Percentiles rank a stretch among this genome's conserved stretches.
Evolutionary conservation across 495 filamentous ascomycete species (phyloP).

Genomic region (Glarea lozoyensis): DNA sequence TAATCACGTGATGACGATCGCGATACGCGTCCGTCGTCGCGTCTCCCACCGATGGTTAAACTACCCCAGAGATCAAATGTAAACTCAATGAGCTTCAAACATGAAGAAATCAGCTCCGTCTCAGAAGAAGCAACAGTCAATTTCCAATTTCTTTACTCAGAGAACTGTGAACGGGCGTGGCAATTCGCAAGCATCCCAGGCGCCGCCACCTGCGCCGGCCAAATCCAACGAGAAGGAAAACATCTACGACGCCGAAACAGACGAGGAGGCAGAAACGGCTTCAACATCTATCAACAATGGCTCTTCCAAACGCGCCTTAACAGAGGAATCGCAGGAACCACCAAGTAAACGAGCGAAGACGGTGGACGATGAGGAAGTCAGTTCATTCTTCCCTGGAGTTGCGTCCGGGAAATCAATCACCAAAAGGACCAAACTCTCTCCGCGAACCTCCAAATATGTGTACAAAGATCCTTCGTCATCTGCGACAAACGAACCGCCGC

Average conservation of each 20-base stretch:
- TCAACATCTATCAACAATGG: conserved; percentile 1
- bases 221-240: conserved; percentile 6
- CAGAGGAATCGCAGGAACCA: conserved; percentile 30
- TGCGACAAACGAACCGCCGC: conserved; percentile 19
- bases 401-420: neutral
- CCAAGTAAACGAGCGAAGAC: conserved; percentile 34
- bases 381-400: conserved; percentile 12
- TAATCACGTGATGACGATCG: too few species aligned
- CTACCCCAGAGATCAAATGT: conserved; percentile 6
- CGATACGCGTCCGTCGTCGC: too few species aligned
- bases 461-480: conserved; percentile 28
- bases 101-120: conserved; percentile 54
- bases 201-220: conserved; percentile 10
- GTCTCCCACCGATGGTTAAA: neutral
- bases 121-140: conserved; percentile 16
- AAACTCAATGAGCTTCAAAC: conserved; percentile 30
- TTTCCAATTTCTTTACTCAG: conserved; percentile 79
- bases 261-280: conserved; percentile 7
- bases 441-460: conserved; percentile 35
- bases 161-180: conserved; percentile 36
- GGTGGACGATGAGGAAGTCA: conserved; percentile 19
- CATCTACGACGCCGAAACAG: conserved; percentile 16
- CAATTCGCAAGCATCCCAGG: conserved; percentile 12
- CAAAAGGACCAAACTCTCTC: conserved; percentile 7
- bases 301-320: conserved; percentile 31